Evolutionary conservation across 441 rosid species (phyloP).

Genomic region (Pelargonium fulgidum): DNA sequence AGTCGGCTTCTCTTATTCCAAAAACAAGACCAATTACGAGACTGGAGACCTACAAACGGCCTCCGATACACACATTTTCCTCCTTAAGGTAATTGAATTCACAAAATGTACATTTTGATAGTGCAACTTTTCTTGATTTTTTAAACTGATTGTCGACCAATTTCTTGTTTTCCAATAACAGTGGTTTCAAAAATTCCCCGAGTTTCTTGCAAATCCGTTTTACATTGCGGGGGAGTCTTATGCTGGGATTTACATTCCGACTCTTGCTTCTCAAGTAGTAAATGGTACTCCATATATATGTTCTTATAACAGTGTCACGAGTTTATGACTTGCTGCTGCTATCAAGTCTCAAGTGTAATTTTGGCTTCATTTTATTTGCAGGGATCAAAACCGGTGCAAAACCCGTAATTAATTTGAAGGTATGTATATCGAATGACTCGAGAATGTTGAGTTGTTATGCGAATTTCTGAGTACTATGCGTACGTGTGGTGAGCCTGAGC

Average conservation of each 20-base stretch:
- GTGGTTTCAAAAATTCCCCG: constrained; percentile 52
- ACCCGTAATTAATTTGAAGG: constrained; percentile 51
- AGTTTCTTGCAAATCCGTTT: constrained; percentile 47
- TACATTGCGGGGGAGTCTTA: constrained; percentile 58
- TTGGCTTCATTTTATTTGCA: constrained; percentile 15
- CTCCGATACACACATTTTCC: constrained; percentile 39
- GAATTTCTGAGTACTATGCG: not conserved
- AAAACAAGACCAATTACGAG: constrained; percentile 22
- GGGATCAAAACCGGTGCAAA: constrained; percentile 40
- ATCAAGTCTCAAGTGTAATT: not conserved
- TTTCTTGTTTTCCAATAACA: constrained; percentile 8
- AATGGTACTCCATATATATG: constrained; percentile 31
- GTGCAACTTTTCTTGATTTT: not conserved
- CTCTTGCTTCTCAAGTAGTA: constrained; percentile 42
- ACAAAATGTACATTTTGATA: not conserved
- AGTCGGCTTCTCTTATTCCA: constrained; percentile 48
- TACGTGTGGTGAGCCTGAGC: not conserved
- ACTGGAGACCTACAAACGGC: constrained; percentile 48
- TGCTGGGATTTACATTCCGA: constrained; percentile 60
- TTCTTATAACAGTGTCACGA: not conserved
- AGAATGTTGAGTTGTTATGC: not conserved
- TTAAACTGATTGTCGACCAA: not conserved
- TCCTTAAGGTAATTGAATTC: constrained; percentile 36
- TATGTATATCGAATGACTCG: constrained; percentile 7
- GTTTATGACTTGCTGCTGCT: not conserved